Evolutionary conservation across 228 moss, liverwort and hornwort species (phyloP).

Genomic region (Sphagnum fallax): DNA sequence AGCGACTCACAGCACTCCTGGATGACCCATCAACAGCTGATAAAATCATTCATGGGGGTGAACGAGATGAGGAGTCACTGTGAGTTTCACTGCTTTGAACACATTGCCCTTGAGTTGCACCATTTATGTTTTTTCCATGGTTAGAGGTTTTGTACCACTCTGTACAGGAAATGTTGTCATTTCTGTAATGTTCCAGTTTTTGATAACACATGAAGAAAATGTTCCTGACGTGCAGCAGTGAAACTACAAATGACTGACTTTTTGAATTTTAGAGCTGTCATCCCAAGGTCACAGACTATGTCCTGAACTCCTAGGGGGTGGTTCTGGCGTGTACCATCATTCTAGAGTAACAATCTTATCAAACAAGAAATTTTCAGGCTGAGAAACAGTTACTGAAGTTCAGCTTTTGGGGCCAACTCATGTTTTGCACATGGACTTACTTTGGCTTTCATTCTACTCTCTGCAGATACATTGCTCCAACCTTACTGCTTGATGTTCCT

Average conservation of each 20-base stretch:
- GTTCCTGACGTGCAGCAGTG: too few relatives aligned
- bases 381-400: not conserved
- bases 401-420: not conserved
- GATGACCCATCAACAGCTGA: constrained; percentile 14
- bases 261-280: too few relatives aligned
- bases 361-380: not conserved
- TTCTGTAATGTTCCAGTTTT: too few relatives aligned
- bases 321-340: not conserved
- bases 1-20: constrained; percentile 19
- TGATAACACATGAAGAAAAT: too few relatives aligned
- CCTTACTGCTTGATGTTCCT: constrained; percentile 34
- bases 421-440: not conserved
- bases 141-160: too few relatives aligned
- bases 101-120: too few relatives aligned
- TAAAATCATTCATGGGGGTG: constrained; percentile 33
- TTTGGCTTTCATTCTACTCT: not conserved
- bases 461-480: constrained; percentile 39
- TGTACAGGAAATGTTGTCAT: too few relatives aligned
- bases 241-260: too few relatives aligned
- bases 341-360: not conserved
- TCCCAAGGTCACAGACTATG: too few relatives aligned
- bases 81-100: constrained; percentile 6
- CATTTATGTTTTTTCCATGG: too few relatives aligned
- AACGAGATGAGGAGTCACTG: constrained; percentile 23
- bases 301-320: not conserved